Conservation (phyloP, 345 rosid species). For the Bruguiera sexangula region DNA sequence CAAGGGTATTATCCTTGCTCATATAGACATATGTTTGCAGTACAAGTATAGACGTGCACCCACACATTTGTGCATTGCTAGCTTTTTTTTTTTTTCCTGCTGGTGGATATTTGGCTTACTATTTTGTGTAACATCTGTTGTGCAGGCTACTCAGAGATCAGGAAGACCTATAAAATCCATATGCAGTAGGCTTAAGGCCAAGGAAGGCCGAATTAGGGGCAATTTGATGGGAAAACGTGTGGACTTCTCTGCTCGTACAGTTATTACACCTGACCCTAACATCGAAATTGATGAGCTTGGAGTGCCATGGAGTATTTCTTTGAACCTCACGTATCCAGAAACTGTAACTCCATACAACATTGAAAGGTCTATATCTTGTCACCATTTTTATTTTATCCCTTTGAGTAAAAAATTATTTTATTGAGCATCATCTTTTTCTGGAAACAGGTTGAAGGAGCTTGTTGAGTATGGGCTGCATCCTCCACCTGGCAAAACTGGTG, state of each 20-base stretch:
- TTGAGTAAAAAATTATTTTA: background rate
- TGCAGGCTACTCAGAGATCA: constrained; percentile 94
- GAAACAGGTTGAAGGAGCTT: constrained; percentile 78
- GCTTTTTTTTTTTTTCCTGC: too few relatives aligned
- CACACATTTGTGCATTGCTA: background rate
- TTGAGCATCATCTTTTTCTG: background rate
- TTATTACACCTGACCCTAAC: constrained; percentile 95
- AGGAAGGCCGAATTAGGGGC: constrained; percentile 95
- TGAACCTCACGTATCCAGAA: constrained; percentile 93
- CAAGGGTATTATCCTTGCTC: constrained; percentile 55
- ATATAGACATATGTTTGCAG: background rate
- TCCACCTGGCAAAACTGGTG: constrained; percentile 98
- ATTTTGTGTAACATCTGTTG: constrained; percentile 15
- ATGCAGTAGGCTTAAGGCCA: constrained; percentile 94
- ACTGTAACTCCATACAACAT: constrained; percentile 96
- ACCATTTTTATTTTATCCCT: background rate
- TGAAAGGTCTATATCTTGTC: constrained; percentile 53
- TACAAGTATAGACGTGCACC: background rate
- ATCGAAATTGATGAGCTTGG: constrained; percentile 91
- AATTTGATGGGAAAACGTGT: constrained; percentile 97
- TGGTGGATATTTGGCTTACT: constrained; percentile 3
- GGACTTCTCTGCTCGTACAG: constrained; percentile 99
- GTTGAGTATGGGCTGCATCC: constrained; percentile 98
- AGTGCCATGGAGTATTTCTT: constrained; percentile 95
- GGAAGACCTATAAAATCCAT: constrained; percentile 97